Percentiles rank a stretch among this genome's conserved stretches.
Evolutionary conservation across 768 basidiomycete genomes (phyloP).

Genomic region (Phlegmacium glaucopus): DNA sequence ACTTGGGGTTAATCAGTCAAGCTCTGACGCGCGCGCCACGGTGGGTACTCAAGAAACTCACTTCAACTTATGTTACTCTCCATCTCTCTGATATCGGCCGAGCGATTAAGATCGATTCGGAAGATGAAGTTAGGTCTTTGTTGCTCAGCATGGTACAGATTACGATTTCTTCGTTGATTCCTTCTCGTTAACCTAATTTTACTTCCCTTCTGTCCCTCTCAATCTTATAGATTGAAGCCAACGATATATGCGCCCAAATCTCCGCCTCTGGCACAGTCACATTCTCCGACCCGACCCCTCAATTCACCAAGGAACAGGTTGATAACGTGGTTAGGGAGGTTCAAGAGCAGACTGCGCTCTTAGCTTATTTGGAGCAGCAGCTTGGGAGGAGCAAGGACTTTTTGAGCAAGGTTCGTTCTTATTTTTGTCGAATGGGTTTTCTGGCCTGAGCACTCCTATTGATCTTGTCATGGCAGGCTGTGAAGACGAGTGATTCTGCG

Average conservation of each 20-base stretch:
- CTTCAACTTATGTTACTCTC: slow-evolving; percentile 78
- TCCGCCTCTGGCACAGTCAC: slow-evolving; percentile 69
- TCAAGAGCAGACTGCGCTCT: slow-evolving; percentile 50
- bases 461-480: neutral
- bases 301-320: slow-evolving; percentile 57
- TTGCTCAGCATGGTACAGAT: slow-evolving; percentile 68
- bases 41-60: slow-evolving; percentile 79
- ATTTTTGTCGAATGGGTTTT: neutral
- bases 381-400: slow-evolving; percentile 69
- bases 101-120: slow-evolving; percentile 45
- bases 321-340: slow-evolving; percentile 51
- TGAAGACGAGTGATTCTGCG: slow-evolving; percentile 9
- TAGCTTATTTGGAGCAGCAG: slow-evolving; percentile 50
- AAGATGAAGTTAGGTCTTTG: slow-evolving; percentile 53
- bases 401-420: slow-evolving; percentile 53
- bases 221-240: slow-evolving; percentile 56
- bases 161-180: neutral
- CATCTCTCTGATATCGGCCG: slow-evolving; percentile 69
- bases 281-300: slow-evolving; percentile 62
- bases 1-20: slow-evolving; percentile 63
- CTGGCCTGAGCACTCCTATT: neutral
- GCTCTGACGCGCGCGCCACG: slow-evolving; percentile 68
- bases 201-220: neutral
- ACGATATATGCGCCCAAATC: slow-evolving; percentile 68
- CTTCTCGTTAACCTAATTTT: neutral